A percentile compares a stretch with the other conserved stretches of the same genome.
These are phyloP conservation scores for Pelargonium citronellum DNA, from an alignment of 441 rosid species.

Conservation along the genomic window DNA sequence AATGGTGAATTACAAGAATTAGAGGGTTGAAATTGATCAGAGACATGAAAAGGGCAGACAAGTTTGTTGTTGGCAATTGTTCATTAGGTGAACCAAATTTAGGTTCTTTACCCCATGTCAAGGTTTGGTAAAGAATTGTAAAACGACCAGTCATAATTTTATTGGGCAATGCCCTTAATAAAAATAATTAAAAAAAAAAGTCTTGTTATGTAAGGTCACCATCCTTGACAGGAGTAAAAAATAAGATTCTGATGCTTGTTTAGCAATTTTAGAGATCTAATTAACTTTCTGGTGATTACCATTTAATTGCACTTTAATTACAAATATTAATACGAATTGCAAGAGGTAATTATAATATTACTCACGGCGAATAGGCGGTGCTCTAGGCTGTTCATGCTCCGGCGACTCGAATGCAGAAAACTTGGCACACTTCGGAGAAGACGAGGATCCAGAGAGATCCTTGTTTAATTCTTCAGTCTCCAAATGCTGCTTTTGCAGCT, in stretches of 20 bases:
- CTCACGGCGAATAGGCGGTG: constrained; percentile 79
- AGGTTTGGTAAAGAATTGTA: constrained; percentile 6
- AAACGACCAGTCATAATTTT: neutral
- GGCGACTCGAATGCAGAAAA: constrained; percentile 38
- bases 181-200: neutral
- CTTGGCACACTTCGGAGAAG: constrained; percentile 52
- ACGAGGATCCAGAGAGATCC: constrained; percentile 41
- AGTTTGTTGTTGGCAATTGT: neutral
- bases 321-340: neutral
- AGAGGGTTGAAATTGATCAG: no score
- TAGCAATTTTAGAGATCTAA: neutral
- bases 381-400: constrained; percentile 53
- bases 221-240: constrained; percentile 24
- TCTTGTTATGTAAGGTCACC: constrained; percentile 31
- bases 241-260: constrained; percentile 12
- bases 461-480: constrained; percentile 41
- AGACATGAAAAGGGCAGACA: no score
- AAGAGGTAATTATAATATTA: constrained; percentile 4
- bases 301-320: neutral
- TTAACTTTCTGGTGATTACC: neutral
- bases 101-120: neutral
- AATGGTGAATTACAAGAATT: neutral
- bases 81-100: neutral
- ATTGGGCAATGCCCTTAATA: neutral
- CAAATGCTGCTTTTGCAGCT: constrained; percentile 50